Base-by-base conservation (phyloP, 345 rosid species). In the Geranium rotundifolium region DNA sequence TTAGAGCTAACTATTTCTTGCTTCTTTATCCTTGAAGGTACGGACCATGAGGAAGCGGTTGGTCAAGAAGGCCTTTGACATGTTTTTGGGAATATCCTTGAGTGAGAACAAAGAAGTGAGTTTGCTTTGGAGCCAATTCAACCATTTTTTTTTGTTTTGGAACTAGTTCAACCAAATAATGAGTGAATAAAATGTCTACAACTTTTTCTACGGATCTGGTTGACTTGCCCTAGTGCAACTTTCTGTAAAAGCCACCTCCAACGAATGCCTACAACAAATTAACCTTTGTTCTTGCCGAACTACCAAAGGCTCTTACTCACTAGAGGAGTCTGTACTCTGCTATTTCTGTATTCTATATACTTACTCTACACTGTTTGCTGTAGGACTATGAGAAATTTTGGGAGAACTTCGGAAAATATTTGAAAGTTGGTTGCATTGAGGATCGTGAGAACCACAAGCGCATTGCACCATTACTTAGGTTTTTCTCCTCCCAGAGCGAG, bases 401-500 rank as follows among this genome's bases (percentile, higher is more conserved):
- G 99, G 97, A 93, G 5, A 88, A 86, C 74, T 93, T 68, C 69
- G 96, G 99, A 62, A 93, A 90, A 77, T 69, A 80, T 63, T 50
- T 93, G 77, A 93, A 93, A 79, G 52, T 93, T 64, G 99, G 99
- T 7, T 93, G 99, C 79, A 75, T 93, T 39, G 99, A 93, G 66
- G 99, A 93, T 71, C 95, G 95, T 18, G 99, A 93, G 63, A 93
- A 93, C 73, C 97, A 93, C 75, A 93, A 93, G 85, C 84, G 95
- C n/a, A 59, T 93, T 76, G 99, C 92, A 46, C 99, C 99, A 31
- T 73, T 93, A 77, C 85, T 93, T 61, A 82, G 97, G 52, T 90
- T 88, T 70, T 93, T 88, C 83, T 93, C 99, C 61, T 93, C 99
- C 13, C 95, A 88, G 70, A 93, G 99, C 68, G 99, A 90, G 80